These are phyloP conservation scores for Xylona heveae DNA, from an alignment of 495 filamentous ascomycete species.

Conservation along the genomic window DNA sequence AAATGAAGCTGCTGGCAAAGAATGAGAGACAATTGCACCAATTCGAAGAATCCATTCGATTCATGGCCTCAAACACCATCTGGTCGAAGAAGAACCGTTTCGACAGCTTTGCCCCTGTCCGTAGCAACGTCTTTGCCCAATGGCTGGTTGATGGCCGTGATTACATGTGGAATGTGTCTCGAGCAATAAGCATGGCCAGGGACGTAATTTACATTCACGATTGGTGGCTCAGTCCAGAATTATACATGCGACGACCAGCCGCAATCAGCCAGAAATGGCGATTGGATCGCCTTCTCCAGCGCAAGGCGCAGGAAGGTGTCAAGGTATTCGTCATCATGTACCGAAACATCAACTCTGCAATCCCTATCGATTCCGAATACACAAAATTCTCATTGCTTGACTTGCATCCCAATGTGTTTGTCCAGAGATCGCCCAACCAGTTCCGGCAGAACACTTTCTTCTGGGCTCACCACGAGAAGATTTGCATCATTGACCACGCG, in stretches of 20 bases:
- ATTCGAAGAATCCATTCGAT: slow-evolving; percentile 77
- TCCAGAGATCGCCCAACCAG: slow-evolving; percentile 90
- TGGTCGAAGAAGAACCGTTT: slow-evolving; percentile 78
- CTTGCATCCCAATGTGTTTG: slow-evolving; percentile 86
- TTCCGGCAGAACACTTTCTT: slow-evolving; percentile 99
- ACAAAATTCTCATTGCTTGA: slow-evolving; percentile 96
- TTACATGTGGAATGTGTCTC: slow-evolving; percentile 98
- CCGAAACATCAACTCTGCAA: slow-evolving; percentile 90
- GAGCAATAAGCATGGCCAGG: slow-evolving; percentile 91
- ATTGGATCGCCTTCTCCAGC: slow-evolving; percentile 80
- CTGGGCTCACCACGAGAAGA: slow-evolving; percentile 96
- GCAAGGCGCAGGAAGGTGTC: slow-evolving; percentile 83
- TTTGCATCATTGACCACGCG: slow-evolving; percentile 88
- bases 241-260: slow-evolving; percentile 88
- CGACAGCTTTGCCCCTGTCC: slow-evolving; percentile 80
- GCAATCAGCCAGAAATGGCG: slow-evolving; percentile 99
- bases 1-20: slow-evolving; percentile 73
- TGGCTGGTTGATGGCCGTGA: slow-evolving; percentile 95
- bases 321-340: slow-evolving; percentile 99
- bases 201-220: slow-evolving; percentile 99
- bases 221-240: slow-evolving; percentile 94
- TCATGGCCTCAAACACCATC: slow-evolving; percentile 57
- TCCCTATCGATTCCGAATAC: slow-evolving; percentile 97
- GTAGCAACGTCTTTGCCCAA: slow-evolving; percentile 71
- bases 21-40: slow-evolving; percentile 77